These are phyloP conservation scores for Microdochium bolleyi DNA, from an alignment of 2,329 filamentous ascomycete species.

Conservation along the genomic window DNA sequence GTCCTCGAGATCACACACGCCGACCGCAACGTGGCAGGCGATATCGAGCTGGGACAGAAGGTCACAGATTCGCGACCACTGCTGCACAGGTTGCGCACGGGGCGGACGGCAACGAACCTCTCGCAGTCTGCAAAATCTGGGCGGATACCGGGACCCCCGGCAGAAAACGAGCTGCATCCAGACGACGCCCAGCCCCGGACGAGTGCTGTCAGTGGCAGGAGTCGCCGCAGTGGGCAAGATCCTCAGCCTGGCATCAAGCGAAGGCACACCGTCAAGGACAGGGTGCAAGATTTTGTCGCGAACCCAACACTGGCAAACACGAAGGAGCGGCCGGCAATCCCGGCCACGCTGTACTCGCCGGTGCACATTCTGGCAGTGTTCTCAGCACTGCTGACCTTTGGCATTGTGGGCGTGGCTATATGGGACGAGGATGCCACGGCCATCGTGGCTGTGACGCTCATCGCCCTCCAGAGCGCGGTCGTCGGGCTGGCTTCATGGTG, in stretches of 20 bases:
- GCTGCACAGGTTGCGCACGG: background rate
- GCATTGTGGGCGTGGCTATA: conserved; percentile 34
- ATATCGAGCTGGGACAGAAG: conserved; percentile 8
- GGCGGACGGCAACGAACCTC: background rate
- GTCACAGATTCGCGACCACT: background rate
- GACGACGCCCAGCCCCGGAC: background rate
- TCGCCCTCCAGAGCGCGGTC: conserved; percentile 44
- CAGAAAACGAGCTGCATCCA: background rate
- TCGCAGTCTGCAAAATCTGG: background rate
- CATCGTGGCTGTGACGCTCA: conserved; percentile 39
- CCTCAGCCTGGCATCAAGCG: conserved; percentile 15
- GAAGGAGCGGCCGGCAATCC: conserved; percentile 35
- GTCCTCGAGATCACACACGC: conserved; percentile 40
- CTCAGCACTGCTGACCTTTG: conserved; percentile 39
- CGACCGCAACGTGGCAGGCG: conserved; percentile 16
- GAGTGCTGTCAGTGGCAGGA: background rate
- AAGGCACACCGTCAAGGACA: conserved; percentile 28
- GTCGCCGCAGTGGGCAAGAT: conserved; percentile 9
- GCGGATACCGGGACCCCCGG: background rate
- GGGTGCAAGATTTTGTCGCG: conserved; percentile 32
- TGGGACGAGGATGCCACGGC: conserved; percentile 40
- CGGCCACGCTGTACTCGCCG: conserved; percentile 39
- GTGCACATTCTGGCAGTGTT: conserved; percentile 44
- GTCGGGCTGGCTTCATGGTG: conserved; percentile 51
- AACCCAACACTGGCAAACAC: conserved; percentile 30